Percentiles rank a stretch among this genome's conserved stretches.
Evolutionary conservation across 2,329 filamentous ascomycete genomes (phyloP).

Genomic region (Xylariaceae sp.): DNA sequence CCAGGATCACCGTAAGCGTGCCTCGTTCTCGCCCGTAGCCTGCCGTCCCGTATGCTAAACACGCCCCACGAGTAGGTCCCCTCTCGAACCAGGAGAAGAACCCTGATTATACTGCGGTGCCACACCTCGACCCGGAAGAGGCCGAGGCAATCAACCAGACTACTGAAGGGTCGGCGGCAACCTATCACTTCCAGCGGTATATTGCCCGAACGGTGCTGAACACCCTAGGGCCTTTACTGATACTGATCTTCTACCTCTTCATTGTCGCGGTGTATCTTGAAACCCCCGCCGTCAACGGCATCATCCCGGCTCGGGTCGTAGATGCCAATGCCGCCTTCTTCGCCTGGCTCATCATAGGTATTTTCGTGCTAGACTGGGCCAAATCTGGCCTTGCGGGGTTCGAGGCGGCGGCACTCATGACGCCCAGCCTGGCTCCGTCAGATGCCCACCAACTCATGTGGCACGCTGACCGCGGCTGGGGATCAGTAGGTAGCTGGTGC

Average conservation of each 20-base stretch:
- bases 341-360: conserved; percentile 6
- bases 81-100: background rate
- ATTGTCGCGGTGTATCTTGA: conserved; percentile 4
- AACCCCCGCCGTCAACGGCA: conserved; percentile 3
- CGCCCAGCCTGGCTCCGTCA: conserved; percentile 4
- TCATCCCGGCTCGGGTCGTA: background rate
- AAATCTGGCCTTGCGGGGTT: conserved; percentile 5
- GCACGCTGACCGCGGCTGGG: conserved; percentile 6
- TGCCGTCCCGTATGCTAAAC: background rate
- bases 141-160: background rate
- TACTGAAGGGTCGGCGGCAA: background rate
- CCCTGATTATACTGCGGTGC: background rate
- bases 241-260: conserved; percentile 3
- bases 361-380: conserved; percentile 8
- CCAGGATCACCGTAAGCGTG: background rate
- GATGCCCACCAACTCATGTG: conserved; percentile 1
- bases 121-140: background rate
- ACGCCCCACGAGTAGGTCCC: background rate
- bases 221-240: background rate
- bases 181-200: background rate
- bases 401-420: conserved; percentile 1
- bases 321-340: conserved; percentile 5
- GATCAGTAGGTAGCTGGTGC: background rate
- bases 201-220: background rate
- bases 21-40: background rate